Base-by-base conservation (phyloP, 2,329 filamentous ascomycete species). In the Neoarthrinium moseri region DNA sequence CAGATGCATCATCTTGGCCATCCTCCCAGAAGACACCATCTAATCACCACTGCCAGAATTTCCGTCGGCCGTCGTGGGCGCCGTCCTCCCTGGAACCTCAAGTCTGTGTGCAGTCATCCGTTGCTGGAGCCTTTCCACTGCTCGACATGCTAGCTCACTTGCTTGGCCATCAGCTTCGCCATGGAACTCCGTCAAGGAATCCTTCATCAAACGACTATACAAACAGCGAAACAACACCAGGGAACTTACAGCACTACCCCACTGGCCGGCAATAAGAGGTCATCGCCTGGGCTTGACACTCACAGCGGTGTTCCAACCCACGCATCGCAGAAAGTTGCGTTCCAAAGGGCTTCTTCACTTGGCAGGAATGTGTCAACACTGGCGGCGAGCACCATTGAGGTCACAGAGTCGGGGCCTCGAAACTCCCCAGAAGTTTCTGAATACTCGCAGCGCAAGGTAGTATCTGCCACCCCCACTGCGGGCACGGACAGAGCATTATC, bases 401-500 rank as follows among this genome's bases (percentile, higher is more conserved):
- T 67, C 13, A 48, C 68, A 29, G 50, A 57, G 38, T 30, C 44
- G 8, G 41, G 32, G 4, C 20, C 15, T 36, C 45, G 12, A 49
- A 54, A 21, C 43, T 47, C 29, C 35, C 55, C 7, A 17, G 56
- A 56, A 2, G 54, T 64, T 3, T 75, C 75, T 13, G 77, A 83
- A 49, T 82, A 82, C 57, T 77, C 80, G 0, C 83, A 86, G 57
- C 71, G 81, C 41, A 70, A 66, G 41, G 55, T 57, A 3, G 65
- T 81, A 38, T 67, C 71, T 33, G 71, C 78, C 8, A 84, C 81
- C 5, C 81, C 81, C 2, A 74, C 73, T 1, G 65, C 72, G 4
- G 67, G 69, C 11, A 50, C 64, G 22, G 78, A 85, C 53, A 74
- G 78, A 7, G 68, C 77, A 46, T 71, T 90, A 15, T 80, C 75